These are phyloP conservation scores for Cyclotella baltica DNA, from an alignment of 108 stramenopile species.

Conservation along the genomic window DNA sequence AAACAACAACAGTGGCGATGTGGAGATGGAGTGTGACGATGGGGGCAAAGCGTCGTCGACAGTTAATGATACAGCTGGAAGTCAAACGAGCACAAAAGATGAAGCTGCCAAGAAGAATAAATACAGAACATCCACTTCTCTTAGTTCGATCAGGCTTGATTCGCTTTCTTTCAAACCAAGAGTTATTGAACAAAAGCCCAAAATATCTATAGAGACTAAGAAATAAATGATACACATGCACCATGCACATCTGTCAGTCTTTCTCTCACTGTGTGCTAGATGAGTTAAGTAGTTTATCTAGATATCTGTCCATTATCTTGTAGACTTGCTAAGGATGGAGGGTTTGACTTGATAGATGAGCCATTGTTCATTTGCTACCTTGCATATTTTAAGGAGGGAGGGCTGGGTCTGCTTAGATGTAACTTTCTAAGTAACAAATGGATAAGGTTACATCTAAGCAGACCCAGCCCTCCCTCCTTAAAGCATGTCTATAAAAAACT, in stretches of 20 bases:
- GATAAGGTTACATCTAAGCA: too few species aligned
- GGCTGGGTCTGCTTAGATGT: too few species aligned
- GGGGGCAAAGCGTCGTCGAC: background rate
- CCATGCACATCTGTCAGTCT: background rate
- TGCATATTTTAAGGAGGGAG: background rate
- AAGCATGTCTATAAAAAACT: too few species aligned
- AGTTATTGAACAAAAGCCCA: constrained; percentile 38
- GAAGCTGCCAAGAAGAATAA: background rate
- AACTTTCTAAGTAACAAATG: too few species aligned
- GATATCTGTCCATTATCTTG: too few species aligned
- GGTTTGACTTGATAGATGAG: too few species aligned
- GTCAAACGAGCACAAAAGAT: background rate
- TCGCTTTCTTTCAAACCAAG: constrained; percentile 54
- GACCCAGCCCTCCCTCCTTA: too few species aligned
- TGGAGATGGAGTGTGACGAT: constrained; percentile 27
- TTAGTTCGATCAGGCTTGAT: constrained; percentile 37
- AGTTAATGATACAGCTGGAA: background rate
- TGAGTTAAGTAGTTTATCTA: too few species aligned
- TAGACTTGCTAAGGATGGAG: too few species aligned
- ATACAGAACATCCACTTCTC: constrained; percentile 20
- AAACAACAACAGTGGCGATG: constrained; percentile 11
- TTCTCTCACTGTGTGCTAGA: too few species aligned
- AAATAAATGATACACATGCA: background rate
- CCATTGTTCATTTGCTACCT: background rate
- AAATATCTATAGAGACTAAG: constrained; percentile 26